Evolutionary conservation across 331 rosid species (phyloP).

Genomic region (Acacia concinna): DNA sequence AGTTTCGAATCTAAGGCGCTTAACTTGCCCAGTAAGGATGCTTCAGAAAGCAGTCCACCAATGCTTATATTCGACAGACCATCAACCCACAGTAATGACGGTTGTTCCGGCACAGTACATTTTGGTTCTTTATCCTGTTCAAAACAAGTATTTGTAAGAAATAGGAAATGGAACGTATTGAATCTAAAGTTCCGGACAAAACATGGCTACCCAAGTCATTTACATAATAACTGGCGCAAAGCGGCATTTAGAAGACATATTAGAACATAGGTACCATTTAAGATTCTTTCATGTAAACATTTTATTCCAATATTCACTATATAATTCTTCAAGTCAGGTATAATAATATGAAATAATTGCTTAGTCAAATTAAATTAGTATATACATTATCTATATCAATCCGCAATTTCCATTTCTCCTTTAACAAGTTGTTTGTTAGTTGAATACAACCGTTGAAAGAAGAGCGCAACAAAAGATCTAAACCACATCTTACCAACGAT

Average conservation of each 20-base stretch:
- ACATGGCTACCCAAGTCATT: not conserved
- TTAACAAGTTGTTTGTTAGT: slow-evolving; percentile 5
- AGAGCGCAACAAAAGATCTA: slow-evolving; percentile 13
- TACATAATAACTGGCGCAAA: slow-evolving; percentile 11
- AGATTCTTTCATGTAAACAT: slow-evolving; percentile 8
- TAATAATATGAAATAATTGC: not conserved
- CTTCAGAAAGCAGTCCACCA: slow-evolving; percentile 7
- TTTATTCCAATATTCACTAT: not conserved
- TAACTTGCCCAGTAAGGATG: slow-evolving; percentile 2
- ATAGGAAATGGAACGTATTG: slow-evolving; percentile 13
- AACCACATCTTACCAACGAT: slow-evolving; percentile 40
- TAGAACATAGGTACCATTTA: slow-evolving; percentile 9
- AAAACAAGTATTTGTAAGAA: slow-evolving; percentile 37
- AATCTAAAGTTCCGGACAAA: slow-evolving; percentile 9
- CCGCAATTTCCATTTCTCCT: slow-evolving; percentile 5
- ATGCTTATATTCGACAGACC: slow-evolving; percentile 16
- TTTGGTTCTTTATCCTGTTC: slow-evolving; percentile 50
- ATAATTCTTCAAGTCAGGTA: not conserved
- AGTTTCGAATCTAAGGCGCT: not conserved
- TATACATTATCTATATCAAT: slow-evolving; percentile 9
- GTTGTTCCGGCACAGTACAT: slow-evolving; percentile 41
- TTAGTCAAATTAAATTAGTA: not conserved
- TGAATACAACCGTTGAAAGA: not conserved
- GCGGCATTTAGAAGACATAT: slow-evolving; percentile 9
- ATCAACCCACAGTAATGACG: slow-evolving; percentile 47